These are phyloP conservation scores for Fraxinus excelsior DNA, from an alignment of 257 asterid genomes.

Conservation along the genomic window DNA sequence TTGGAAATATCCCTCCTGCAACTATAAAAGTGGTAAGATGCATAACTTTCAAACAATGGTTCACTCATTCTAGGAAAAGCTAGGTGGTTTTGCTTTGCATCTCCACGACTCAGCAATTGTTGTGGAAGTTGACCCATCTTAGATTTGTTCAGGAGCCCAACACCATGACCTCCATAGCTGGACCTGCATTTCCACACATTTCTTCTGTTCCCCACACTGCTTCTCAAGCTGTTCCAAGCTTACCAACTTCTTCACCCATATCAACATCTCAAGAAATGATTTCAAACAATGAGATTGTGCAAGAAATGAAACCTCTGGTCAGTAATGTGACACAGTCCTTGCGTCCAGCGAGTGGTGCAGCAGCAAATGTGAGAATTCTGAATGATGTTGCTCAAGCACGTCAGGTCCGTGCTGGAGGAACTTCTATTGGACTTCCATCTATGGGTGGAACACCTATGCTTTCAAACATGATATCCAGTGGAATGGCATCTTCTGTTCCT, in stretches of 20 bases:
- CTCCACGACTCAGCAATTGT: conserved; percentile 2
- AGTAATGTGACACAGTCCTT: conserved; percentile 49
- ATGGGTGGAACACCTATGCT: conserved; percentile 84
- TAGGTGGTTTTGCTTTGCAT: conserved; percentile 12
- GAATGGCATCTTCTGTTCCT: conserved; percentile 74
- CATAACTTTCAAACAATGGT: conserved; percentile 9
- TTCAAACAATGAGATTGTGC: conserved; percentile 53
- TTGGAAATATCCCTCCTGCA: conserved; percentile 66
- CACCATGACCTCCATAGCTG: conserved; percentile 59
- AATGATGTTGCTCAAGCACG: conserved; percentile 90
- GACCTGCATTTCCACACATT: conserved; percentile 68
- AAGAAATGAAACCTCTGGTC: conserved; percentile 74
- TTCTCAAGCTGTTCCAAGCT: conserved; percentile 60
- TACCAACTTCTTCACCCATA: conserved; percentile 86
- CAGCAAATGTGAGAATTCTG: conserved; percentile 82
- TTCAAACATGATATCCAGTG: conserved; percentile 85
- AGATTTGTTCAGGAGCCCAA: conserved; percentile 70
- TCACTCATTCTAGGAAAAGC: conserved; percentile 12
- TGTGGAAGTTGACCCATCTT: conserved; percentile 2
- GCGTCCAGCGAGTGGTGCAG: conserved; percentile 74
- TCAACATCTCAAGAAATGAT: conserved; percentile 71
- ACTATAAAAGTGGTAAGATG: conserved; percentile 84
- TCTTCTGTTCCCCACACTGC: conserved; percentile 72
- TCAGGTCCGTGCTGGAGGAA: conserved; percentile 74
- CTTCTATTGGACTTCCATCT: conserved; percentile 69